A percentile compares a stretch with the other conserved stretches of the same genome.
Conservation (phyloP, 768 basidiomycete species). For the Kwoniella dendrophila region DNA sequence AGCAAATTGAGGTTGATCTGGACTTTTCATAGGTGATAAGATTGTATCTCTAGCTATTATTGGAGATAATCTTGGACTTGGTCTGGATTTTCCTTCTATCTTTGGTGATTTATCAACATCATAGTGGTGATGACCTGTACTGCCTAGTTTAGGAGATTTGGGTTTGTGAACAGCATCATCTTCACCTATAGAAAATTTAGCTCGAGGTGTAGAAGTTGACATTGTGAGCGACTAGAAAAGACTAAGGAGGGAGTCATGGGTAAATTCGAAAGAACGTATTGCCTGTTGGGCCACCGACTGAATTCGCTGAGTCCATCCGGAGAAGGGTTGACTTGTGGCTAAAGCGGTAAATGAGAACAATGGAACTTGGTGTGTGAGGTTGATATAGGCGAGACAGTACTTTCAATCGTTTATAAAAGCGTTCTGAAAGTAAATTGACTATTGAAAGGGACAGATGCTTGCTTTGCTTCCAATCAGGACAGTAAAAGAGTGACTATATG, state of each 20-base stretch:
- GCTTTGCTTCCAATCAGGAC: no score
- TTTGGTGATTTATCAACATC: constrained; percentile 1
- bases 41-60: constrained; percentile 24
- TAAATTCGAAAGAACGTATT: constrained; percentile 9
- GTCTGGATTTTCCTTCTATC: constrained; percentile 1
- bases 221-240: not conserved
- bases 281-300: constrained; percentile 8
- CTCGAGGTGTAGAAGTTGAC: constrained; percentile 11
- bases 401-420: no score
- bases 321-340: not conserved
- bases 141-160: not conserved
- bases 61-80: constrained; percentile 21
- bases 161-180: not conserved
- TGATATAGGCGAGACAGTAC: no score
- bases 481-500: no score
- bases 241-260: constrained; percentile 23
- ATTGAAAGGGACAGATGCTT: no score
- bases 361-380: not conserved
- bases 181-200: constrained; percentile 2
- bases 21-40: constrained; percentile 12
- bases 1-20: constrained; percentile 43
- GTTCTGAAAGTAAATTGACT: no score
- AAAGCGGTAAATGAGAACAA: not conserved
- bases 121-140: no score
- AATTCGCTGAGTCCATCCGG: constrained; percentile 16